Percentiles rank a stretch among this genome's conserved stretches.
These are phyloP conservation scores for Hygrophorus russula DNA, from an alignment of 768 basidiomycete genomes.

Conservation along the genomic window DNA sequence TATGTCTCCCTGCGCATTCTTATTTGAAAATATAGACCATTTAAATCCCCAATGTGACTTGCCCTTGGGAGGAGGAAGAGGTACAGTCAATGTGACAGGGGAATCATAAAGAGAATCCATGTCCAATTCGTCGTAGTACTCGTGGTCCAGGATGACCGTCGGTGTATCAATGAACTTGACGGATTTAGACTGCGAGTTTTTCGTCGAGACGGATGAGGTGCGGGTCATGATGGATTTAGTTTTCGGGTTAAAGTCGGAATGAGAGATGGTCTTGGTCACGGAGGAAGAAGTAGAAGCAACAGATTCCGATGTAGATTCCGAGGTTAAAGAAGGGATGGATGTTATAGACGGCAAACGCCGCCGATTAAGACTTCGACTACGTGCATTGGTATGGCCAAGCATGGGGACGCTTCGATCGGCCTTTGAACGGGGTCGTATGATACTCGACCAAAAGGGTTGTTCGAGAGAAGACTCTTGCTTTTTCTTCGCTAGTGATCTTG, in stretches of 20 bases:
- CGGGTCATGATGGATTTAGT: conserved; percentile 38
- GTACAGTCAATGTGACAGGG: background rate
- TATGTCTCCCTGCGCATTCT: conserved; percentile 8
- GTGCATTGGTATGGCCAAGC: conserved; percentile 23
- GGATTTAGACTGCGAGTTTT: conserved; percentile 29
- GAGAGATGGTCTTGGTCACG: background rate
- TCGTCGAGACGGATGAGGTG: conserved; percentile 26
- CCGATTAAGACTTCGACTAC: conserved; percentile 10
- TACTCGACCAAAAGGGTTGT: conserved; percentile 25
- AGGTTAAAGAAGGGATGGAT: conserved; percentile 12
- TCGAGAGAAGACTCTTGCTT: conserved; percentile 1
- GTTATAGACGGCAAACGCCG: conserved; percentile 20
- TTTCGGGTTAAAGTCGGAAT: conserved; percentile 8
- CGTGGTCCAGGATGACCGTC: conserved; percentile 23
- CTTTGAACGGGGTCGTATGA: conserved; percentile 24
- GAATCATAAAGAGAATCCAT: background rate
- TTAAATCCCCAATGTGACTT: conserved; percentile 13
- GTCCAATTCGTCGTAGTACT: conserved; percentile 4
- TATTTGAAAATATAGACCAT: conserved; percentile 18
- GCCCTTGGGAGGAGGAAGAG: background rate
- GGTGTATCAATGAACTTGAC: conserved; percentile 66
- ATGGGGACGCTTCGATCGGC: conserved; percentile 21
- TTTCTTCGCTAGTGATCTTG: conserved; percentile 19
- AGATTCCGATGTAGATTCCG: background rate
- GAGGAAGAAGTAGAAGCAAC: conserved; percentile 5